phyloP scores from a whole-genome alignment of 2,329 filamentous ascomycete genomes.

The Microdochium bolleyi region DNA sequence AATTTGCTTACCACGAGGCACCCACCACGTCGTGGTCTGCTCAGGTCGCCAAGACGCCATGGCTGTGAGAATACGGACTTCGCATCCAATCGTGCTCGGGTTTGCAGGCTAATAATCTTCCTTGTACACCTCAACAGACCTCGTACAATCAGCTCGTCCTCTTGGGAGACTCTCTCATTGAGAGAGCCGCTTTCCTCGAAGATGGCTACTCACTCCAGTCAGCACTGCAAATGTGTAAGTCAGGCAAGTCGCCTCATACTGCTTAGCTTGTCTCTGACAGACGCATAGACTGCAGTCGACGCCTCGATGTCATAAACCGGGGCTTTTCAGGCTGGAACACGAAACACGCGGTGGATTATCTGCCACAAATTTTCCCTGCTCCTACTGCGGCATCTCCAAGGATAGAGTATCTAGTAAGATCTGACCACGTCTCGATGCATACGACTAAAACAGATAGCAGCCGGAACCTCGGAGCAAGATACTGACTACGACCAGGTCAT shows the following conservation, averaged over 20 bases:
- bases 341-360: slow-evolving; percentile 58
- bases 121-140: slow-evolving; percentile 19
- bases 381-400: slow-evolving; percentile 46
- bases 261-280: background rate
- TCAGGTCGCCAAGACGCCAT: slow-evolving; percentile 1
- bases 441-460: background rate
- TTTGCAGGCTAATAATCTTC: background rate
- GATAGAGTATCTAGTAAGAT: slow-evolving; percentile 58
- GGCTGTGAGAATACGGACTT: slow-evolving; percentile 9
- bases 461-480: background rate
- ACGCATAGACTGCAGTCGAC: slow-evolving; percentile 61
- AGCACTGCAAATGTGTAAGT: slow-evolving; percentile 60
- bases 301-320: slow-evolving; percentile 80
- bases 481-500: slow-evolving; percentile 45
- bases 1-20: background rate
- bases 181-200: slow-evolving; percentile 52
- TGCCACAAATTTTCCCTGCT: slow-evolving; percentile 65
- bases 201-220: slow-evolving; percentile 69
- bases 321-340: slow-evolving; percentile 86
- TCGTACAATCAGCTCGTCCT: slow-evolving; percentile 70
- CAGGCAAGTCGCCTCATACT: background rate
- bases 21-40: background rate
- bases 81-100: background rate
- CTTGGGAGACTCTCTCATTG: slow-evolving; percentile 84
- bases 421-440: background rate